Base-by-base conservation (phyloP, 345 rosid species). In the Streptanthus diversifolius region DNA sequence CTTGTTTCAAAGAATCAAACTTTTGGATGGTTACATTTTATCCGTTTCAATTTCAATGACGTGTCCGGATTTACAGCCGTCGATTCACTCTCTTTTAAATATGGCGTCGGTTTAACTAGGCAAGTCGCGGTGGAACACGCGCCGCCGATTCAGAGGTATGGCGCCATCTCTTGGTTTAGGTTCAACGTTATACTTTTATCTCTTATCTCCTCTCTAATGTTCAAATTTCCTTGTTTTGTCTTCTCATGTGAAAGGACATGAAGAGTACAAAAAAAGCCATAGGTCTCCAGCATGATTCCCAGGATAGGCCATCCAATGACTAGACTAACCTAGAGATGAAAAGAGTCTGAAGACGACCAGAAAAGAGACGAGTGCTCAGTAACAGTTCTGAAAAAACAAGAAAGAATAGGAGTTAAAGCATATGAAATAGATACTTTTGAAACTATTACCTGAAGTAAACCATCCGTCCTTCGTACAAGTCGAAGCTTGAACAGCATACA, bases 281-380 rank as follows among this genome's bases (percentile, higher is more conserved):
- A 91, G 41, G 89, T 72, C 79, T 95, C 97, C 82, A 95, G 49
- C 63, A 91, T 87, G 96, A 95, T 91, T 66, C 99, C 99, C 44
- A 91, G 45, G 65, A 95, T 73, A n/a, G 99, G 96, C 99, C 98
- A 91, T 73, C 99, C 98, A 30, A 91, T 82, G 75, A 95, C 80
- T 45, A 95, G 85, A 79, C 91, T 83, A 77, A 95, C 99, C 99
- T 98, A 2, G 96, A 87, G 61, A 95, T 27, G 82, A 95, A 95
- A 53, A 95, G 96, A 62, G 91, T 90, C 98, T 95, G 81, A 72
- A 77, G 17, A 63, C 51, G 51, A 74, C 1, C 32, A 24, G 60
- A 55, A 30, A 63, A 66, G 24, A 58, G 53, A 40, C 30, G 21
- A 8, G 32, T 53, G 57, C 41, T 62, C 44, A 65, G 30, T 70